These are phyloP conservation scores for Plasmodium ovale DNA, from an alignment of 169 alveolate genomes.

Conservation along the genomic window DNA sequence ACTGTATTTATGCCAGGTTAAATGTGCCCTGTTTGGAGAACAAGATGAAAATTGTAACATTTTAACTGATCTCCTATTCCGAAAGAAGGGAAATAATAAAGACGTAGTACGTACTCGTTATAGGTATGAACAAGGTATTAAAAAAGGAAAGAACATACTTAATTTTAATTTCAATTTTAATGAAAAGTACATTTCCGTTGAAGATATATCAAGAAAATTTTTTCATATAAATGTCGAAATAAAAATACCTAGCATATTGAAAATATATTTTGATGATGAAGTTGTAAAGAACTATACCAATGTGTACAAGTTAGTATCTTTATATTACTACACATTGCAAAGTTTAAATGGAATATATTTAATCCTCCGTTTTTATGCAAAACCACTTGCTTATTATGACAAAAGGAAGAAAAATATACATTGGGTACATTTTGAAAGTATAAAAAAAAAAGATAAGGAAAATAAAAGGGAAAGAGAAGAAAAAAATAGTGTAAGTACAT, in stretches of 20 bases:
- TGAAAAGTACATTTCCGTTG: background rate
- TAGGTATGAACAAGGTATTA: background rate
- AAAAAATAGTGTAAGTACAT: background rate
- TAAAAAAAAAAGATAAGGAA: too few relatives aligned
- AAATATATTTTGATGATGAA: conserved; percentile 18
- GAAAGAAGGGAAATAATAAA: background rate
- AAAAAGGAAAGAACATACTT: background rate
- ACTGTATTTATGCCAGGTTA: conserved; percentile 19
- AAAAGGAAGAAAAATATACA: background rate
- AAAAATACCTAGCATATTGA: background rate
- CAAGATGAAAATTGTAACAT: background rate
- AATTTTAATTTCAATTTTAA: background rate
- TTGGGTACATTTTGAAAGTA: background rate
- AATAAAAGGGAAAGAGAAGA: background rate
- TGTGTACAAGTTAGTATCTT: conserved; percentile 14
- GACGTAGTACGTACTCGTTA: background rate
- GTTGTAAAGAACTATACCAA: conserved; percentile 13
- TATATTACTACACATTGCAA: conserved; percentile 2
- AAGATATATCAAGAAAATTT: conserved; percentile 12
- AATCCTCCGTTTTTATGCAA: background rate
- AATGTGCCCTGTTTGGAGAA: conserved; percentile 22
- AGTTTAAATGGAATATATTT: conserved; percentile 27
- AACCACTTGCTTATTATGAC: conserved; percentile 5
- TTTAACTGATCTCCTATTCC: background rate
- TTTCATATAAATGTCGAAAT: conserved; percentile 11